phyloP scores from a whole-genome alignment of 306 rosid species.

The Pueraria montana region DNA sequence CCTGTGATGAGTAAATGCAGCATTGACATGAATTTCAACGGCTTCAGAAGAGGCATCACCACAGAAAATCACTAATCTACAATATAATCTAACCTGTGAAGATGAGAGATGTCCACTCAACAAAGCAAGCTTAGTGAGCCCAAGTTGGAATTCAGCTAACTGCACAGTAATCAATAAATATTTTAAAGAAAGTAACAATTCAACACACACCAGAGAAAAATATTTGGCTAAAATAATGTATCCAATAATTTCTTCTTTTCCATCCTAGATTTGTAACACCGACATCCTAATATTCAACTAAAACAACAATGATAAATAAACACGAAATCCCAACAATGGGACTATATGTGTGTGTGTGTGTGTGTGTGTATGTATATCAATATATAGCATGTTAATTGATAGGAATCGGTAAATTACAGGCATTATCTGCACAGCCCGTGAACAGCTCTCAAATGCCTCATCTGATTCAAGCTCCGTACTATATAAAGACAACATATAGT shows the following conservation, averaged over 20 bases:
- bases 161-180: constrained; percentile 52
- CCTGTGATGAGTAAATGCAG: constrained; percentile 58
- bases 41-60: constrained; percentile 33
- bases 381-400: constrained; percentile 25
- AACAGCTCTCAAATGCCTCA: constrained; percentile 94
- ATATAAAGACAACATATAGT: constrained; percentile 36
- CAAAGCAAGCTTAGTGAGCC: constrained; percentile 90
- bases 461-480: constrained; percentile 68
- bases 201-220: constrained; percentile 13
- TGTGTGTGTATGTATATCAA: too few species aligned
- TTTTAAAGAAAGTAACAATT: constrained; percentile 34
- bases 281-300: constrained; percentile 12
- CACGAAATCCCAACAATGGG: constrained; percentile 21
- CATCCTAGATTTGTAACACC: neutral
- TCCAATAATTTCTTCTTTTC: neutral
- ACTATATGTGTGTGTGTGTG: neutral
- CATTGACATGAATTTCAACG: constrained; percentile 35
- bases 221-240: constrained; percentile 9
- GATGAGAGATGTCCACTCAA: constrained; percentile 83
- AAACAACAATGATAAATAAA: constrained; percentile 9
- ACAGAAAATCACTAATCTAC: constrained; percentile 22
- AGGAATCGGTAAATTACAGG: constrained; percentile 68
- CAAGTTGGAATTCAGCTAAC: constrained; percentile 95
- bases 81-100: constrained; percentile 73
- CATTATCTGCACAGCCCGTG: constrained; percentile 82